phyloP scores from a whole-genome alignment of 768 basidiomycete genomes.

The Mycena indigotica region DNA sequence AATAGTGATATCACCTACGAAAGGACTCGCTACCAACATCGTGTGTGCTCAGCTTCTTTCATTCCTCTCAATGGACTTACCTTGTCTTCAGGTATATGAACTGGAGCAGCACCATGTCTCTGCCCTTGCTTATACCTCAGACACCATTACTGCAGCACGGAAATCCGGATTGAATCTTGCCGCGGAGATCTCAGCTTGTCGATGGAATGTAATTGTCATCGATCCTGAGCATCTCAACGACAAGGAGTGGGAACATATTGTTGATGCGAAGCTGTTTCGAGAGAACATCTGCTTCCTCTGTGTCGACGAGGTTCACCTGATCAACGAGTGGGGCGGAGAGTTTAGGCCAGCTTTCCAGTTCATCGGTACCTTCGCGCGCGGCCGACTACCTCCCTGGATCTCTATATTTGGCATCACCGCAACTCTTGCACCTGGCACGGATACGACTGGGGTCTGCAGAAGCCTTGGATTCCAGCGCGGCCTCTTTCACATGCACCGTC shows the following conservation, averaged over 20 bases:
- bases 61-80: background rate
- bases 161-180: background rate
- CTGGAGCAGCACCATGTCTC: too few relatives aligned
- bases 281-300: conserved; percentile 16
- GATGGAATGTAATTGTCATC: conserved; percentile 21
- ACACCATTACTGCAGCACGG: too few relatives aligned
- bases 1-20: conserved; percentile 6
- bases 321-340: conserved; percentile 20
- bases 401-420: conserved; percentile 10
- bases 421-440: conserved; percentile 5
- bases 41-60: conserved; percentile 2
- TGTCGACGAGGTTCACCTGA: conserved; percentile 15
- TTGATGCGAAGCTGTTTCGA: conserved; percentile 5
- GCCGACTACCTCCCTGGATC: background rate
- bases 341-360: conserved; percentile 18
- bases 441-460: background rate
- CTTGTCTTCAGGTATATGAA: too few relatives aligned
- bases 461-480: background rate
- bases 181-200: too few relatives aligned
- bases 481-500: background rate
- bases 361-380: conserved; percentile 9
- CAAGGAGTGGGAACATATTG: conserved; percentile 21
- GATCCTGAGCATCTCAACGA: conserved; percentile 25
- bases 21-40: conserved; percentile 1
- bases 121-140: too few relatives aligned